A percentile compares a stretch with the other conserved stretches of the same genome.
phyloP scores from a whole-genome alignment of 208 protist species.

The Acanthamoeba polyphaga region DNA sequence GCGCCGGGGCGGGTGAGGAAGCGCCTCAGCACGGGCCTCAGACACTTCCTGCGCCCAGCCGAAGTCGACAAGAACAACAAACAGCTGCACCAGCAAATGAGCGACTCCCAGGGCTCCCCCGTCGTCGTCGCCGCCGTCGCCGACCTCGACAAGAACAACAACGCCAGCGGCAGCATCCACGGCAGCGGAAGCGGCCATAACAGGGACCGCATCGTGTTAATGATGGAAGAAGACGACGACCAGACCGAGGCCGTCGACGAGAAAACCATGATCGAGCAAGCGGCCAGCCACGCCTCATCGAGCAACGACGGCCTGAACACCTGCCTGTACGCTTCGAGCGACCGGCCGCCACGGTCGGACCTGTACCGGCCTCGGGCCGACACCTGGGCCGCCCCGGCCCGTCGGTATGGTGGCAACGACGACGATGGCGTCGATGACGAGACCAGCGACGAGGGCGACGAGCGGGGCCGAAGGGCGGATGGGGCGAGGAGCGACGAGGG shows the following conservation, averaged over 20 bases:
- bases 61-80: background rate
- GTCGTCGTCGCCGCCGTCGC: no score
- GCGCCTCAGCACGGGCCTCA: background rate
- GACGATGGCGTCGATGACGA: background rate
- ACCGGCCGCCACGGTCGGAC: background rate
- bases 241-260: background rate
- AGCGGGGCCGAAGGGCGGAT: background rate
- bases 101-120: background rate
- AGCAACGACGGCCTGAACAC: background rate
- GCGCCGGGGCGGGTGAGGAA: background rate
- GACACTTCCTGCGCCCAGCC: slow-evolving; percentile 13
- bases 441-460: background rate
- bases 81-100: background rate
- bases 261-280: background rate
- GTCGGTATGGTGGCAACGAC: no score
- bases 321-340: background rate
- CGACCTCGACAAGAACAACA: background rate
- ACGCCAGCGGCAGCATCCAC: background rate
- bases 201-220: background rate
- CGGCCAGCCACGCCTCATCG: background rate
- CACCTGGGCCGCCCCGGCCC: no score
- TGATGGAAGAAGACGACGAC: background rate
- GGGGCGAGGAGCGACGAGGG: background rate
- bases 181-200: background rate
- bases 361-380: background rate